These are phyloP conservation scores for Ogataea pignaliae DNA, from an alignment of 805 yeast species.

Conservation along the genomic window DNA sequence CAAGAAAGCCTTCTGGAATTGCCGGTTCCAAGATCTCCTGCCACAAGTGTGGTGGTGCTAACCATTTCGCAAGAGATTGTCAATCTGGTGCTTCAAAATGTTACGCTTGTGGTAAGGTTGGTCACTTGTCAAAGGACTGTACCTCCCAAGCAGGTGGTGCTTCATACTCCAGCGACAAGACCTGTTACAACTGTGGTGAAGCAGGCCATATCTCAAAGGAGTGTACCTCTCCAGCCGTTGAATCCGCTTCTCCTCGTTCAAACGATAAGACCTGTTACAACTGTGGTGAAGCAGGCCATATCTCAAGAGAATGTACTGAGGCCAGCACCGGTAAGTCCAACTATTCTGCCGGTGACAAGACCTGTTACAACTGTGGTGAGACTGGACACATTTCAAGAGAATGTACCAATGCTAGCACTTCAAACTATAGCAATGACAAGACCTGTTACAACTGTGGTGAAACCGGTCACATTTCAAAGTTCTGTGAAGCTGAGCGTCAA, in stretches of 20 bases:
- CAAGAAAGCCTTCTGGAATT: conserved; percentile 22
- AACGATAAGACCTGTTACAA: conserved; percentile 61
- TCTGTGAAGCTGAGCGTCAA: conserved; percentile 38
- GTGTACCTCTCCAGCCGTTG: conserved; percentile 56
- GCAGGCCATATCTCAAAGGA: conserved; percentile 87
- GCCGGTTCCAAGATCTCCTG: conserved; percentile 49
- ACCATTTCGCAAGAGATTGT: conserved; percentile 91
- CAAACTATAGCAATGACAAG: conserved; percentile 39
- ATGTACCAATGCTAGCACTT: conserved; percentile 54
- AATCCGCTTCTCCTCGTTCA: conserved; percentile 27
- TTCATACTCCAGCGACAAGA: conserved; percentile 39
- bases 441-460: conserved; percentile 72
- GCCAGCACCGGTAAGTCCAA: conserved; percentile 46
- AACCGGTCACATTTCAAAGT: conserved; percentile 85
- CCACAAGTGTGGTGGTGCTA: conserved; percentile 90
- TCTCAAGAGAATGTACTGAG: conserved; percentile 80
- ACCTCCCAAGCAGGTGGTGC: conserved; percentile 48
- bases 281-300: conserved; percentile 91
- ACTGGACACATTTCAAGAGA: conserved; percentile 86
- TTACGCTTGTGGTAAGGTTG: conserved; percentile 87
- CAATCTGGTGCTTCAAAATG: conserved; percentile 65
- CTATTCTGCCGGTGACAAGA: conserved; percentile 36
- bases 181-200: conserved; percentile 71
- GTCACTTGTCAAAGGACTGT: conserved; percentile 88
- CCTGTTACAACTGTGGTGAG: conserved; percentile 92